Evolutionary conservation across 78 protist genomes (phyloP).

Genomic region (Paratrimastix pyriformis): DNA sequence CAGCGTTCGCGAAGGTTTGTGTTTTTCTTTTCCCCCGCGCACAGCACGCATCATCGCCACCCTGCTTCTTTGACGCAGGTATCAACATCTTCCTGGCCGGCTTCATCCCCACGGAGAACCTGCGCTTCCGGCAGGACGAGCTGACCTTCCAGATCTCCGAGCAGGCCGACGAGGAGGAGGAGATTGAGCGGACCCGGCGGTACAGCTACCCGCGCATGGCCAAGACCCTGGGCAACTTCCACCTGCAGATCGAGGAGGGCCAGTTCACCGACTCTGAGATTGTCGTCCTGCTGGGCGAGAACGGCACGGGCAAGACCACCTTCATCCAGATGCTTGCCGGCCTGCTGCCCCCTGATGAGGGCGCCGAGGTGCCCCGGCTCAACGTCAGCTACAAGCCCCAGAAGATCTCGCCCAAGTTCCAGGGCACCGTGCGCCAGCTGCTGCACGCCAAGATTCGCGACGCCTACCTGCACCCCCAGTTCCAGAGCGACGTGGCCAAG

Average conservation of each 20-base stretch:
- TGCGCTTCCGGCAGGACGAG: slow-evolving; percentile 92
- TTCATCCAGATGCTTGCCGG: slow-evolving; percentile 86
- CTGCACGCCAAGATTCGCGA: slow-evolving; percentile 75
- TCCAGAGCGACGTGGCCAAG: slow-evolving; percentile 87
- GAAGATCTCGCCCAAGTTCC: slow-evolving; percentile 89
- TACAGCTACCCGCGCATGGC: slow-evolving; percentile 89
- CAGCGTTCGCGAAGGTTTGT: slow-evolving; percentile 88
- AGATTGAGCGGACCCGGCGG: slow-evolving; percentile 9
- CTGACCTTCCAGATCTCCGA: slow-evolving; percentile 63
- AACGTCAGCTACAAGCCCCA: slow-evolving; percentile 96
- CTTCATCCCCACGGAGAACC: slow-evolving; percentile 95
- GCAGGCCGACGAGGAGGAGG: slow-evolving; percentile 46
- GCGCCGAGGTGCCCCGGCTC: slow-evolving; percentile 64
- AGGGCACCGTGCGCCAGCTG: slow-evolving; percentile 69
- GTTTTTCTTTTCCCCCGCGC: not conserved
- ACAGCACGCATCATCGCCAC: not conserved
- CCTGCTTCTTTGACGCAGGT: slow-evolving; percentile 22
- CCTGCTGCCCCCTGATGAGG: slow-evolving; percentile 64
- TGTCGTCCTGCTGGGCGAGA: slow-evolving; percentile 96
- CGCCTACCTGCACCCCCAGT: slow-evolving; percentile 72
- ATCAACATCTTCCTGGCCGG: slow-evolving; percentile 98
- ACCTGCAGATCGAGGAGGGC: slow-evolving; percentile 79
- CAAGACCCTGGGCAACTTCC: slow-evolving; percentile 77
- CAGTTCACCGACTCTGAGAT: slow-evolving; percentile 91
- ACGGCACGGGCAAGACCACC: slow-evolving; percentile 99